Evolutionary conservation across 768 basidiomycete species (phyloP), one percentile per base, ranked within the genome.

Genomic region (Russula abietina): DNA sequence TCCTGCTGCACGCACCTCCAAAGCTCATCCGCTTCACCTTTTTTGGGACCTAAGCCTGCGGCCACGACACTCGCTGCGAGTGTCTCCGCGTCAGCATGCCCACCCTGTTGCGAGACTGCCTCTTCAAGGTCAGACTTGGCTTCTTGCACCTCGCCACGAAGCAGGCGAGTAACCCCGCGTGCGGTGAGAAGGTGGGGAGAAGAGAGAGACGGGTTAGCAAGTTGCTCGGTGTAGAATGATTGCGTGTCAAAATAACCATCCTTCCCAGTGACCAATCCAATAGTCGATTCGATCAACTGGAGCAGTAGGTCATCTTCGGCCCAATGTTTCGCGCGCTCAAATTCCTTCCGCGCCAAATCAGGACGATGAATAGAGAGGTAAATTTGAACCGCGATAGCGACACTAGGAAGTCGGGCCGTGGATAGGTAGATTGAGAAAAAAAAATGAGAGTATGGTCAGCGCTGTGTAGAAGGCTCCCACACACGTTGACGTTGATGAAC

Each of bases 251-350:
- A 71, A 70, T 89, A 89, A 50, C 78, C 79, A 67, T 91, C 89
- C 65, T 83, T 85, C 10, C 88, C 88, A 4, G 88, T 88, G 36
- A 83, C 83, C 57, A 93, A 80, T 32, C 86, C 84, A 61, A 92
- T 85, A 24, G 81, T 84, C 16, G 93, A 88, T 76, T 98, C 94
- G 63, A 94, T 92, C 66, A 88, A 82, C 71, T 96, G 93, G 22
- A 98, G 78, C 41, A 98, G 81, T 19, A 93, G 82, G 70, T 93
- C 89, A 72, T 97, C 94, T 71, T 94, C 93, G 8, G 90, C 90
- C 80, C 86, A 91, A 57, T 81, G 82, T 74, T 93, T 89, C 28
- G 91, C 89, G 26, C 85, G 81, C 36, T 90, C 87, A 71, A 91
- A 88, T 69, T 91, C 88, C 70, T 86, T 89, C 74, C 86, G 89